Conservation (phyloP, 106 monocot species). For the Platanthera zijinensis region DNA sequence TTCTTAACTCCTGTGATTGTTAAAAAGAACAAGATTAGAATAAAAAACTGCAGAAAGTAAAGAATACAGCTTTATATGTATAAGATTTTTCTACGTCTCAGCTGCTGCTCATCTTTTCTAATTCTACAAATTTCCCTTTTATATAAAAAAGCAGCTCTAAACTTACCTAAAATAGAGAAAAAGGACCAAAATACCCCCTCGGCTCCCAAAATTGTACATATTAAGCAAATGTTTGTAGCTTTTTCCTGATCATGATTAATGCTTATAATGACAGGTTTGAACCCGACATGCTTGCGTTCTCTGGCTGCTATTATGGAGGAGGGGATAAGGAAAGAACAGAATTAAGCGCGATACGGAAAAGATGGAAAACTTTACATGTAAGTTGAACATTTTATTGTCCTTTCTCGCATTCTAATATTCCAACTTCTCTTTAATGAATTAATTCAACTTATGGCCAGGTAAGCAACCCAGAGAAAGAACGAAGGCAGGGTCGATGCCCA, state of each 20-base stretch:
- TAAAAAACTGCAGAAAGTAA: too few species aligned
- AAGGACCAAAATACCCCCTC: too few species aligned
- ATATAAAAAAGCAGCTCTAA: too few species aligned
- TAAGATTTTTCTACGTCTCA: too few species aligned
- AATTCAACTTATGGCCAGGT: slow-evolving; percentile 19
- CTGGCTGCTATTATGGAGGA: slow-evolving; percentile 98
- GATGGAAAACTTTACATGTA: slow-evolving; percentile 96
- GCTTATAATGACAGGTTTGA: slow-evolving; percentile 67
- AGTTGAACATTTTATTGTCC: slow-evolving; percentile 2
- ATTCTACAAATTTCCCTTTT: too few species aligned
- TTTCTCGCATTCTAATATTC: neutral
- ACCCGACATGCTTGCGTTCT: slow-evolving; percentile 99
- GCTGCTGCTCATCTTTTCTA: too few species aligned
- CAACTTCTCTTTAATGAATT: neutral
- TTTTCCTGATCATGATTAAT: neutral
- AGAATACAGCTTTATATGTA: too few species aligned
- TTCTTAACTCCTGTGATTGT: too few species aligned
- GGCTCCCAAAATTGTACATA: too few species aligned
- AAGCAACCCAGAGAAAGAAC: slow-evolving; percentile 70
- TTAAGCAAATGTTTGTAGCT: too few species aligned
- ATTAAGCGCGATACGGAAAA: slow-evolving; percentile 69
- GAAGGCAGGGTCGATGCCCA: slow-evolving; percentile 81
- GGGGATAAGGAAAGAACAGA: slow-evolving; percentile 90
- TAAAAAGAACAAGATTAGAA: too few species aligned
- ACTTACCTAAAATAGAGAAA: too few species aligned